These are phyloP conservation scores for Blastobotrys capitulatus DNA, from an alignment of 1,139 yeast genomes.

Conservation along the genomic window DNA sequence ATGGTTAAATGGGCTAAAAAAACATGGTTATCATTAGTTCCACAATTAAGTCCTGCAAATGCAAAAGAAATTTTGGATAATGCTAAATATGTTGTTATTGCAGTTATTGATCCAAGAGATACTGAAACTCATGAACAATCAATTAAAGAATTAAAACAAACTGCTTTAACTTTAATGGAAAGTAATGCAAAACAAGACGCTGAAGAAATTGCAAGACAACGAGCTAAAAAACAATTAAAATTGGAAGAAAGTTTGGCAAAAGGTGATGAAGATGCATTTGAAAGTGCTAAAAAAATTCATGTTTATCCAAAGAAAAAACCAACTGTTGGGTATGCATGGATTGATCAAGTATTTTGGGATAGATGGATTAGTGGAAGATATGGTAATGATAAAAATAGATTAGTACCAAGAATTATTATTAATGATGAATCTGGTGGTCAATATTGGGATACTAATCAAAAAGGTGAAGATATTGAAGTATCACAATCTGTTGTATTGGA, in stretches of 20 bases:
- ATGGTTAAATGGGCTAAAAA: slow-evolving; percentile 32
- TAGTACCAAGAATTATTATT: slow-evolving; percentile 27
- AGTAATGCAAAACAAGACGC: slow-evolving; percentile 24
- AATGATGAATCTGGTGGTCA: slow-evolving; percentile 27
- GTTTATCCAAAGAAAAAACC: slow-evolving; percentile 27
- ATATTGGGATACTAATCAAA: slow-evolving; percentile 31
- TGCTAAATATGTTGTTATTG: slow-evolving; percentile 31
- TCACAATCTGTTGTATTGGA: slow-evolving; percentile 28
- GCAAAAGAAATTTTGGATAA: slow-evolving; percentile 30
- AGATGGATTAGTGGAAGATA: slow-evolving; percentile 34
- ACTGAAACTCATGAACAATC: slow-evolving; percentile 24
- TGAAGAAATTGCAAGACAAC: slow-evolving; percentile 26
- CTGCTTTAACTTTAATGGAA: slow-evolving; percentile 29
- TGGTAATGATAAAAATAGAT: slow-evolving; percentile 21
- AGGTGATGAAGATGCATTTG: slow-evolving; percentile 30
- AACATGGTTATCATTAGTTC: slow-evolving; percentile 34
- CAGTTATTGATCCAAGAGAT: slow-evolving; percentile 32
- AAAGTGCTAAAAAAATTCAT: slow-evolving; percentile 29
- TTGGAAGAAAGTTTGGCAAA: slow-evolving; percentile 33
- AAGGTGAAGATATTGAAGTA: slow-evolving; percentile 26
- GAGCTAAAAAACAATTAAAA: slow-evolving; percentile 32
- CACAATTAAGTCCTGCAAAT: slow-evolving; percentile 35
- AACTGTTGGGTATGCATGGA: slow-evolving; percentile 36
- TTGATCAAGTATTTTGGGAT: slow-evolving; percentile 35
- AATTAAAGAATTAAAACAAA: slow-evolving; percentile 28